phyloP scores from a whole-genome alignment of 2,329 filamentous ascomycete species.

The Penicillium vulpinum region DNA sequence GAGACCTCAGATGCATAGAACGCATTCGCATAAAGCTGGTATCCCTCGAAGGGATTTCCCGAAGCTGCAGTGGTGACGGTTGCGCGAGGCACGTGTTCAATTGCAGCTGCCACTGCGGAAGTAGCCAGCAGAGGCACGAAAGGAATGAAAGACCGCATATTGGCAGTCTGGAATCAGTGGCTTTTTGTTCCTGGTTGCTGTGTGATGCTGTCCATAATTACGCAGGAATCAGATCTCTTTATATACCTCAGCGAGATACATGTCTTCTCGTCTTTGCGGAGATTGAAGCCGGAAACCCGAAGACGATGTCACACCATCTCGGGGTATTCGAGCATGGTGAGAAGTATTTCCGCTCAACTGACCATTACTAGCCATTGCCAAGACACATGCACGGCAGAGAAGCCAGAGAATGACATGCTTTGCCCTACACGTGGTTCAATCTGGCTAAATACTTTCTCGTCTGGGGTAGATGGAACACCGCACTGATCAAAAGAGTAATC shows the following conservation, averaged over 20 bases:
- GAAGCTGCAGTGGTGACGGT: slow-evolving; percentile 35
- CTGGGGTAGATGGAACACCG: background rate
- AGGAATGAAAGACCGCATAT: slow-evolving; percentile 22
- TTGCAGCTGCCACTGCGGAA: slow-evolving; percentile 22
- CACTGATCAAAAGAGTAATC: background rate
- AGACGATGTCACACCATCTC: background rate
- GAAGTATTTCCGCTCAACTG: background rate
- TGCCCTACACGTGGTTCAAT: background rate
- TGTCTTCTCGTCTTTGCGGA: background rate
- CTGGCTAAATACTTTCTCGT: background rate
- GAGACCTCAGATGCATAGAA: slow-evolving; percentile 57
- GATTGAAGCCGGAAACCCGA: background rate
- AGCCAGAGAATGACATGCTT: background rate
- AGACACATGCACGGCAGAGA: background rate
- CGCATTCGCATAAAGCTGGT: slow-evolving; percentile 53
- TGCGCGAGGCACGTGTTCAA: slow-evolving; percentile 17
- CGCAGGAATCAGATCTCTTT: background rate
- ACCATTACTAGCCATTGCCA: background rate
- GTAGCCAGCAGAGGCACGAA: slow-evolving; percentile 20
- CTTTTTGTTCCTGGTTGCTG: background rate
- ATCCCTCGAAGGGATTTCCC: slow-evolving; percentile 55
- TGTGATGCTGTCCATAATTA: background rate
- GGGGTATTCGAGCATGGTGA: background rate
- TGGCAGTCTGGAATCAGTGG: background rate
- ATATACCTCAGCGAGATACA: background rate